These are phyloP conservation scores for Curvularia hawaiiensis DNA, from an alignment of 2,329 filamentous ascomycete genomes.

Conservation along the genomic window DNA sequence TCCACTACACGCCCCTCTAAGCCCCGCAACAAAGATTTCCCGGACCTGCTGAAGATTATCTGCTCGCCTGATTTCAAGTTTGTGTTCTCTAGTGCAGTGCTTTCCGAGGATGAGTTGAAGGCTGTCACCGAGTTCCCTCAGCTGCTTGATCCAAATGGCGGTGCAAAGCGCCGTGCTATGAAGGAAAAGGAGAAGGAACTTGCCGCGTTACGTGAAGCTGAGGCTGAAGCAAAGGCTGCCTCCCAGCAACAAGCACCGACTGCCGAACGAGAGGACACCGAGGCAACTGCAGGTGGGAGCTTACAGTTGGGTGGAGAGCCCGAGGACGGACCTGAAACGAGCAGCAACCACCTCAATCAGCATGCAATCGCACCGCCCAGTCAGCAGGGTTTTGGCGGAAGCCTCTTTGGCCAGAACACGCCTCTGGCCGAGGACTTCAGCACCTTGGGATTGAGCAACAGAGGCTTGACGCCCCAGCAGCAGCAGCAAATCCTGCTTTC, in stretches of 20 bases:
- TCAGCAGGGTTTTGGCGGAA: slow-evolving; percentile 62
- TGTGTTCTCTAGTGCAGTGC: slow-evolving; percentile 53
- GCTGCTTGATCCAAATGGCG: slow-evolving; percentile 81
- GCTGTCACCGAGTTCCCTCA: slow-evolving; percentile 68
- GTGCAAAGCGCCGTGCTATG: slow-evolving; percentile 78
- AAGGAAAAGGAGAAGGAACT: slow-evolving; percentile 68
- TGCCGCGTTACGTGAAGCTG: slow-evolving; percentile 53
- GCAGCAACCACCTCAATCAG: slow-evolving; percentile 64
- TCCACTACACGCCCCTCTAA: slow-evolving; percentile 23
- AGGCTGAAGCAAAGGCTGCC: slow-evolving; percentile 59
- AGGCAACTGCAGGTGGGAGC: slow-evolving; percentile 72
- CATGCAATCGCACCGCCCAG: slow-evolving; percentile 77
- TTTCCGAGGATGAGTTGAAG: slow-evolving; percentile 55
- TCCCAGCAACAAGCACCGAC: slow-evolving; percentile 36
- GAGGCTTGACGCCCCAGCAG: slow-evolving; percentile 80
- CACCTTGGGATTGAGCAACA: slow-evolving; percentile 60
- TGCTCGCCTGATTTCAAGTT: slow-evolving; percentile 57
- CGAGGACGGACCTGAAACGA: slow-evolving; percentile 72
- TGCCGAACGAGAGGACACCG: slow-evolving; percentile 70
- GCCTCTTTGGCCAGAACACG: slow-evolving; percentile 42
- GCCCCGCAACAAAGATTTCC: slow-evolving; percentile 34
- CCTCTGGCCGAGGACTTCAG: slow-evolving; percentile 46
- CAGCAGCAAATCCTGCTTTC: slow-evolving; percentile 70
- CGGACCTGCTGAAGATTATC: slow-evolving; percentile 49
- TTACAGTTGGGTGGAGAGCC: slow-evolving; percentile 91